Conservation (phyloP, 1,284 basidiomycete genomes). For the Fomitopsis schrenkii region DNA sequence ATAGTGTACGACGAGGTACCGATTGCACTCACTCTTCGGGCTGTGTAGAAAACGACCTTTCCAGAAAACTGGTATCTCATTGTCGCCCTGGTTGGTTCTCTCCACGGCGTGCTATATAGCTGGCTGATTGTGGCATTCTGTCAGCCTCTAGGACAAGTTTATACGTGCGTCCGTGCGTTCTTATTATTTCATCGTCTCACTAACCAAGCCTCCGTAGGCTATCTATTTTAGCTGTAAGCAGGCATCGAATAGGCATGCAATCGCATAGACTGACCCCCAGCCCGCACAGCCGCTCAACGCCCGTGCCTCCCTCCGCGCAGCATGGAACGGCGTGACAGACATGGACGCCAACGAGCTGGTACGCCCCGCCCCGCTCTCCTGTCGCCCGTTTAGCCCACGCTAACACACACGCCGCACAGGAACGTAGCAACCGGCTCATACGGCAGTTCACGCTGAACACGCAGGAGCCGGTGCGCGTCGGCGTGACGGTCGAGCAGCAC, state of each 20-base stretch:
- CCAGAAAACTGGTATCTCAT: background rate
- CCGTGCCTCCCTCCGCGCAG: background rate
- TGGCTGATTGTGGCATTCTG: background rate
- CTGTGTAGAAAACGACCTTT: background rate
- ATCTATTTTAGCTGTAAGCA: background rate
- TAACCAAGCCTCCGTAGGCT: background rate
- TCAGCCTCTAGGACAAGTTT: background rate
- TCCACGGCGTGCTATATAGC: background rate
- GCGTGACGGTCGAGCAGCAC: background rate
- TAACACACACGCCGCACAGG: background rate
- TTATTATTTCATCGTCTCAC: background rate
- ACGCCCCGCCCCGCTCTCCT: background rate
- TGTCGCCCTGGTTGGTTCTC: background rate
- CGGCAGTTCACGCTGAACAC: background rate
- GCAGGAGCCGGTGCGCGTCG: background rate
- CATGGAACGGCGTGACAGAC: background rate
- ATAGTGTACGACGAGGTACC: too few species aligned
- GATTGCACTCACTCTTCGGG: background rate
- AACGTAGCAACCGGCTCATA: background rate
- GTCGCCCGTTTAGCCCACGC: background rate
- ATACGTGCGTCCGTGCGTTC: background rate
- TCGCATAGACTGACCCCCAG: background rate
- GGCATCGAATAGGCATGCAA: too few species aligned
- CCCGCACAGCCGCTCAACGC: background rate
- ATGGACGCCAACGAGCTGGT: background rate